Percentiles rank a stretch among this genome's conserved stretches.
Conservation (phyloP, 495 filamentous ascomycete species). For the Aspergillus incahuasiensis region DNA sequence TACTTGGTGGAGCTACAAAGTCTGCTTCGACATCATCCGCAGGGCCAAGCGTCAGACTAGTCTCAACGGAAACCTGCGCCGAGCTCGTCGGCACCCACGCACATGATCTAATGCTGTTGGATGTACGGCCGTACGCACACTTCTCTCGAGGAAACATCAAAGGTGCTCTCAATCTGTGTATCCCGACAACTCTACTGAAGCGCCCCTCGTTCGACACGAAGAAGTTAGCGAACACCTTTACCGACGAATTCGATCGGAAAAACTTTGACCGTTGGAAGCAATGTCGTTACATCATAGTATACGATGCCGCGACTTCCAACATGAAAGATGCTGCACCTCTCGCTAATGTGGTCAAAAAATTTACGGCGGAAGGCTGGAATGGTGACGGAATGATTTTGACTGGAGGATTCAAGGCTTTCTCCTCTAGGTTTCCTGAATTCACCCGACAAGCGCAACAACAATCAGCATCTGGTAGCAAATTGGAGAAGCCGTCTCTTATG, state of each 20-base stretch:
- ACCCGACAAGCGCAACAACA: conserved; percentile 24
- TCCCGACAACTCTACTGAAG: conserved; percentile 91
- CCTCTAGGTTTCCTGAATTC: conserved; percentile 44
- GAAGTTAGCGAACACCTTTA: conserved; percentile 85
- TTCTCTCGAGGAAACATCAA: conserved; percentile 69
- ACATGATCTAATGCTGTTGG: conserved; percentile 67
- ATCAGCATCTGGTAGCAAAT: conserved; percentile 20
- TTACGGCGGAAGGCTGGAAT: conserved; percentile 75
- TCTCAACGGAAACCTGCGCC: conserved; percentile 60
- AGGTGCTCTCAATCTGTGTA: conserved; percentile 85
- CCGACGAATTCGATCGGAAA: conserved; percentile 62
- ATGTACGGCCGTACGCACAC: conserved; percentile 82
- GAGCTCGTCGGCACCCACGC: conserved; percentile 56
- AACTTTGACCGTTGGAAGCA: conserved; percentile 75
- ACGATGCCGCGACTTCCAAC: conserved; percentile 72
- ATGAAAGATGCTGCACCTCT: conserved; percentile 72
- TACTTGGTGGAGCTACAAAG: neutral
- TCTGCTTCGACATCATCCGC: neutral
- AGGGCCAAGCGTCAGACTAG: conserved; percentile 20
- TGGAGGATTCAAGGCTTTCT: conserved; percentile 52
- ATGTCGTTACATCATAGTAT: conserved; percentile 75
- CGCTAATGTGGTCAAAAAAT: conserved; percentile 87
- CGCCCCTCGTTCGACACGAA: conserved; percentile 85
- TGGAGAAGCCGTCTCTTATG: conserved; percentile 43
- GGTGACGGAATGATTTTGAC: conserved; percentile 69